A percentile compares a stretch with the other conserved stretches of the same genome.
Evolutionary conservation across 805 yeast species (phyloP).

Genomic region (Kazachstania kunashirensis): DNA sequence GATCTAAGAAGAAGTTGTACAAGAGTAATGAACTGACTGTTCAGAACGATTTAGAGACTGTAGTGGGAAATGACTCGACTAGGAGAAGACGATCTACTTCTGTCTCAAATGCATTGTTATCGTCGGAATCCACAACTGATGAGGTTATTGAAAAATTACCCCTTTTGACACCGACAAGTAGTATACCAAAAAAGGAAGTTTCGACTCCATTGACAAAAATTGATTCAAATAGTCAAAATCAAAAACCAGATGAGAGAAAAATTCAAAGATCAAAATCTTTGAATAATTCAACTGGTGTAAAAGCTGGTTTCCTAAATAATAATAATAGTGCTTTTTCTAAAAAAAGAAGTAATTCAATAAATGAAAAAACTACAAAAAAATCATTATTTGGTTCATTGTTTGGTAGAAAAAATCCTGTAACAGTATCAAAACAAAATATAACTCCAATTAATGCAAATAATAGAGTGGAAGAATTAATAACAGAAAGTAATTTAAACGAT

Average conservation of each 20-base stretch:
- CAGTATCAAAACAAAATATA: neutral
- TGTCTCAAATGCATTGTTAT: constrained; percentile 12
- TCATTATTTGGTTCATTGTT: constrained; percentile 24
- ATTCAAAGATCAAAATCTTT: neutral
- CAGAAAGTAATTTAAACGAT: neutral
- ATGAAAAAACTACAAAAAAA: constrained; percentile 13
- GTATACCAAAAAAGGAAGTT: neutral
- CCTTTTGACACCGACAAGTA: neutral
- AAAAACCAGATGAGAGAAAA: too few species aligned
- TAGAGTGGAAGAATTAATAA: too few species aligned
- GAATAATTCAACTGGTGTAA: neutral
- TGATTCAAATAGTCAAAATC: neutral
- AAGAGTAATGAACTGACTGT: neutral
- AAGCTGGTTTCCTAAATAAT: neutral
- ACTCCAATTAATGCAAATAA: too few species aligned
- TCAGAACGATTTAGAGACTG: neutral
- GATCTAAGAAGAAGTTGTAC: constrained; percentile 3
- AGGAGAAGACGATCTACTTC: constrained; percentile 16
- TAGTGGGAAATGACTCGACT: neutral
- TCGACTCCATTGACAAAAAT: neutral
- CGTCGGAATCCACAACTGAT: neutral
- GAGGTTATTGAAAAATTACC: neutral
- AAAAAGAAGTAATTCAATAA: constrained; percentile 14
- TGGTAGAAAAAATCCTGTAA: constrained; percentile 12
- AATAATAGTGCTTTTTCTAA: too few species aligned